Conservation (phyloP, 2,329 filamentous ascomycete species). For the Fusarium sp. region DNA sequence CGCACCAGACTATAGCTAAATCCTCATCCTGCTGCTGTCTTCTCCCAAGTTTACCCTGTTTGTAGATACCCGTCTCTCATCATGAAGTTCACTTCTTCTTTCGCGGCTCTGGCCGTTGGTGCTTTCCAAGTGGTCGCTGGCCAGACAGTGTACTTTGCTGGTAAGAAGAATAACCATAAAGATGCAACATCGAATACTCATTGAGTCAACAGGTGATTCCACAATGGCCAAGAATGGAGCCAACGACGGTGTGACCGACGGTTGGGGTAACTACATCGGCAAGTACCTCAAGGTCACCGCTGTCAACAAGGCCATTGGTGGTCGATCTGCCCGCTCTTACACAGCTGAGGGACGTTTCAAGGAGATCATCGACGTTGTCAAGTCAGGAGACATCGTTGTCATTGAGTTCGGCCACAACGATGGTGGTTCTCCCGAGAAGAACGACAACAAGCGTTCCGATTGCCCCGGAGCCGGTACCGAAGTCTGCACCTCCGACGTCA, state of each 20-base stretch:
- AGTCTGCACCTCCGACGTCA: conserved; percentile 59
- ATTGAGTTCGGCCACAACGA: conserved; percentile 84
- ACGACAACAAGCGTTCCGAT: conserved; percentile 74
- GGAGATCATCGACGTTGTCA: conserved; percentile 66
- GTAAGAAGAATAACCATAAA: not conserved
- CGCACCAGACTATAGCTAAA: not conserved
- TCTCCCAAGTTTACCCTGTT: not conserved
- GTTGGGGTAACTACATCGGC: conserved; percentile 74
- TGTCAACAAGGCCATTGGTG: conserved; percentile 76
- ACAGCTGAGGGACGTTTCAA: conserved; percentile 76
- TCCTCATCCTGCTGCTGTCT: not conserved
- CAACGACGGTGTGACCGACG: conserved; percentile 61
- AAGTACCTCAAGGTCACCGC: conserved; percentile 61
- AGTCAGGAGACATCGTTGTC: conserved; percentile 74
- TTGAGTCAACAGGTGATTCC: conserved; percentile 62
- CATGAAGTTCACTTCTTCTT: conserved; percentile 44
- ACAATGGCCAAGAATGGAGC: conserved; percentile 69
- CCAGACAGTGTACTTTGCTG: conserved; percentile 63
- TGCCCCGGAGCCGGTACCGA: conserved; percentile 69
- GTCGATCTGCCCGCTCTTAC: conserved; percentile 76
- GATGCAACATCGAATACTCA: not conserved
- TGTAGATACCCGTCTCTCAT: not conserved
- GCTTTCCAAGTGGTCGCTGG: conserved; percentile 32
- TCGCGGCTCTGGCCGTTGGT: conserved; percentile 39
- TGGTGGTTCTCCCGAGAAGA: conserved; percentile 67